Evolutionary conservation across 2,329 filamentous ascomycete species (phyloP), one percentile per base, ranked within the genome.

Genomic region (Eutypella sp.): DNA sequence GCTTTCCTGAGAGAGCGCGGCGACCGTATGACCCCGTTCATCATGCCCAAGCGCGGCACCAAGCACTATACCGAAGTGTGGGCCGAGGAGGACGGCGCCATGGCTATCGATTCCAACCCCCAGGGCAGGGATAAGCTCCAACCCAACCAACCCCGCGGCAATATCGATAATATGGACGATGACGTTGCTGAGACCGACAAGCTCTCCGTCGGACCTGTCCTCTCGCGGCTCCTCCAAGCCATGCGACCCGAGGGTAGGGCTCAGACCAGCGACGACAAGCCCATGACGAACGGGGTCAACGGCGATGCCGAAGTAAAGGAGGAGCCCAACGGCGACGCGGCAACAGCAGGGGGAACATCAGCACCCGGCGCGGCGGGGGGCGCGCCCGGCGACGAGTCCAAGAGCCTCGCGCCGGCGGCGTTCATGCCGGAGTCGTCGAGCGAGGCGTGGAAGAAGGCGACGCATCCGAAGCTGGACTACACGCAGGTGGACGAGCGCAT

Each of bases 1-100:
- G 89, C 89, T 1, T 99, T 96, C 62, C 68, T 99, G 31, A 84
- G 91, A 58, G 93, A 99, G 67, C 80, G 89, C 58, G 89, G 91
- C 47, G 91, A 99, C 65, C 82, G 93, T 31, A 73, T 85, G 19
- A 83, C 78, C 2, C 89, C 92, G 1, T 97, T 96, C 57, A 73
- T 91, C 31, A 89, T 96, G 66, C 90, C 92, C 7, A 84, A 85
- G 53, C 83, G 90, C 19, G 91, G 90, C 39, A 87, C 88, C 64
- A 84, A 84, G 57, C 85, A 89, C 60, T 99, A 97, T 67, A 83
- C 80, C 20, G 91, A 97, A 49, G 75, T 92, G 9, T 99, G 93
- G 93, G 86, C 89, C 0, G 90, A 96, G 55, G 93, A 99, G 63
- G 93, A 99, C 60, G 89, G 89, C 9, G 74, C 80, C 40, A 85